Conservation (phyloP, 495 filamentous ascomycete genomes). For the Penicillium pancosmium region DNA sequence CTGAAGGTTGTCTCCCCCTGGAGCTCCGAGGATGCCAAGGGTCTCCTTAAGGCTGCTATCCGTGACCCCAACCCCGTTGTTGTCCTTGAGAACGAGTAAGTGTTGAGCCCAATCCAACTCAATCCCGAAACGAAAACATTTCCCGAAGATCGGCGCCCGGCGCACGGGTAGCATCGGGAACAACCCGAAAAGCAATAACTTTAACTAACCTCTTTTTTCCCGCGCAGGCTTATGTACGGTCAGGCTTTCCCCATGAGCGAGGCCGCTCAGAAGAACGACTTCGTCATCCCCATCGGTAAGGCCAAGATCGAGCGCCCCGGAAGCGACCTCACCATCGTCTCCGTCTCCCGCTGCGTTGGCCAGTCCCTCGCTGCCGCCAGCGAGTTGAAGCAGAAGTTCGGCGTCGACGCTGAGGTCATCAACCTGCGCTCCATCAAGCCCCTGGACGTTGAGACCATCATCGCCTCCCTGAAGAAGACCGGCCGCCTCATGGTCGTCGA, state of each 20-base stretch:
- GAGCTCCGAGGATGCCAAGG: conserved; percentile 98
- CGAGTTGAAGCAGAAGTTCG: conserved; percentile 90
- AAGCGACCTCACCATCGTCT: conserved; percentile 94
- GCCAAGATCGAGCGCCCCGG: conserved; percentile 96
- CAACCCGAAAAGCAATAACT: background rate
- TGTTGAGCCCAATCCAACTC: conserved; percentile 29
- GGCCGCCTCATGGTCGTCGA: conserved; percentile 88
- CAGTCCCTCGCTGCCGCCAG: conserved; percentile 88
- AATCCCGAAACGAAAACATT: background rate
- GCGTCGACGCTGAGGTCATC: conserved; percentile 94
- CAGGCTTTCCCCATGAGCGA: conserved; percentile 94
- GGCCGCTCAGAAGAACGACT: conserved; percentile 91
- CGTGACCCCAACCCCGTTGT: conserved; percentile 96
- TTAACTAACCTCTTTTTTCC: conserved; percentile 20
- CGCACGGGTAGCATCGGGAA: background rate
- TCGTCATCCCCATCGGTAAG: conserved; percentile 95
- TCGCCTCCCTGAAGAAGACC: conserved; percentile 98
- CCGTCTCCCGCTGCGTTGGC: conserved; percentile 91
- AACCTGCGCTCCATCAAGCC: conserved; percentile 98
- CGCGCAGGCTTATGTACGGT: conserved; percentile 79
- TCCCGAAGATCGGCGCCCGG: background rate
- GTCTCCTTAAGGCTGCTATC: conserved; percentile 95
- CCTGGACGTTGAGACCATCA: conserved; percentile 89
- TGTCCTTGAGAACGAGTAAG: conserved; percentile 92
- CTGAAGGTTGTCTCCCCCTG: conserved; percentile 95